phyloP scores from a whole-genome alignment of 805 yeast genomes.

The Priceomyces medius region DNA sequence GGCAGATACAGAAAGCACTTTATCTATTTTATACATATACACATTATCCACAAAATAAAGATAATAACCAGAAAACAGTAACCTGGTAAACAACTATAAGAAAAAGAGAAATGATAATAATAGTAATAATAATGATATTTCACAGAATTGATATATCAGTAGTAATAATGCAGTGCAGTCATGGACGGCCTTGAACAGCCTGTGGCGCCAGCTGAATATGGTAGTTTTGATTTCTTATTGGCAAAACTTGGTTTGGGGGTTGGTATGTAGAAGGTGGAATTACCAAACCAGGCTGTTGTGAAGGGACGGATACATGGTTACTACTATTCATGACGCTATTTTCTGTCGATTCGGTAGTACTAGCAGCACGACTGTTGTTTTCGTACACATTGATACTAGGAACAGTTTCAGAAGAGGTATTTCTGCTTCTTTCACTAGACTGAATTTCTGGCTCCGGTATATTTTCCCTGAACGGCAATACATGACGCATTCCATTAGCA shows the following conservation, averaged over 20 bases:
- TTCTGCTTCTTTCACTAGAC: constrained; percentile 9
- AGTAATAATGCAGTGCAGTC: neutral
- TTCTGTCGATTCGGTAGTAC: neutral
- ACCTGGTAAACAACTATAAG: no score
- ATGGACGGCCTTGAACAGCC: constrained; percentile 2
- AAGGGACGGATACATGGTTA: neutral
- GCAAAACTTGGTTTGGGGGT: neutral
- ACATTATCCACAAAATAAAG: no score
- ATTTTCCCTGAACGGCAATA: constrained; percentile 3
- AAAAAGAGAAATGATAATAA: no score
- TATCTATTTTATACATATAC: no score
- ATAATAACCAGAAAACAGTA: no score
- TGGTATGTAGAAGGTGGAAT: neutral
- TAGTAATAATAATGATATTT: no score
- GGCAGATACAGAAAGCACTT: no score
- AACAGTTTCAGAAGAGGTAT: constrained; percentile 8
- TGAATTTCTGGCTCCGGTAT: constrained; percentile 4
- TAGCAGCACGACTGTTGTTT: neutral
- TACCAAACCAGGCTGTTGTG: neutral
- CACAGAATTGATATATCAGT: no score
- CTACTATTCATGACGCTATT: neutral
- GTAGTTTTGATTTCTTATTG: neutral
- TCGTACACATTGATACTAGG: constrained; percentile 1
- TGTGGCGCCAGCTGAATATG: neutral
- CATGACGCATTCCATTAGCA: constrained; percentile 1